These are phyloP conservation scores for Neurospora sp. DNA, from an alignment of 2,329 filamentous ascomycete genomes.

Conservation along the genomic window DNA sequence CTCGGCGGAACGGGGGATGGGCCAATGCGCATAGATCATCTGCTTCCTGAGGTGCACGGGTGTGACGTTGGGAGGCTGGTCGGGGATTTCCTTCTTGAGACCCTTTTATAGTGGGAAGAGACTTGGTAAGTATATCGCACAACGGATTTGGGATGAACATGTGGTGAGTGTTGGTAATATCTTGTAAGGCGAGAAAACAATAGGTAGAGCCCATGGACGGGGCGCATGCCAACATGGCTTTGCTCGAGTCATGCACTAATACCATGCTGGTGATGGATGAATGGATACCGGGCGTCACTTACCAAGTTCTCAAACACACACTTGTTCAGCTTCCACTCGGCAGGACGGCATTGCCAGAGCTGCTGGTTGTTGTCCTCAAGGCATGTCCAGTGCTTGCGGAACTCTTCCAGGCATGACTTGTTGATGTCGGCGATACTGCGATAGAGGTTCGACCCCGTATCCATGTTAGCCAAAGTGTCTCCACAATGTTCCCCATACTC, in stretches of 20 bases:
- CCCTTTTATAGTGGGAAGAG: conserved; percentile 40
- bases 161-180: neutral
- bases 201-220: neutral
- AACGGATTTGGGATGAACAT: neutral
- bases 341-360: conserved; percentile 85
- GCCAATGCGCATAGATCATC: conserved; percentile 49
- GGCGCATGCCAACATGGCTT: neutral
- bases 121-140: neutral
- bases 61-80: conserved; percentile 56
- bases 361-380: conserved; percentile 97
- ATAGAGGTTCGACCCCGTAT: neutral
- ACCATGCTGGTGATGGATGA: neutral
- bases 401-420: conserved; percentile 83
- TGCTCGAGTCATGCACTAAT: neutral
- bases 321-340: conserved; percentile 84
- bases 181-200: neutral
- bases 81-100: conserved; percentile 72
- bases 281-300: conserved; percentile 27
- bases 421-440: conserved; percentile 86
- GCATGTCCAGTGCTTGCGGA: conserved; percentile 90
- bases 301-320: conserved; percentile 96
- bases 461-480: neutral
- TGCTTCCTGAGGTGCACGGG: conserved; percentile 64
- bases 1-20: conserved; percentile 18
- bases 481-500: neutral